Evolutionary conservation across 306 rosid genomes (phyloP).

Genomic region (Dryas drummondii): DNA sequence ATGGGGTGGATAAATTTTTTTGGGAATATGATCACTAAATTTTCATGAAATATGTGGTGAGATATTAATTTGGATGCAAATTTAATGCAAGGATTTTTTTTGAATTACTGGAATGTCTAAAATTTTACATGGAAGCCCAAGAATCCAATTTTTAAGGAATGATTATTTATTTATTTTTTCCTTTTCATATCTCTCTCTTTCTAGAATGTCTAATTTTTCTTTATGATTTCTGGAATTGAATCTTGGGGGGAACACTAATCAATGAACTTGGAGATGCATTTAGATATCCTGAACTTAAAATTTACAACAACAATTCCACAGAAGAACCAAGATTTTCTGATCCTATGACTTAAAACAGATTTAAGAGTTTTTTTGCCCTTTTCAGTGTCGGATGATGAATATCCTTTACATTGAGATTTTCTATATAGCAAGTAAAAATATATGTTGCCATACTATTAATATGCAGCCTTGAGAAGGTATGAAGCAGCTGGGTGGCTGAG

Average conservation of each 20-base stretch:
- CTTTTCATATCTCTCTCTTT: not conserved
- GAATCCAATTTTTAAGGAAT: not conserved
- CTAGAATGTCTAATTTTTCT: not conserved
- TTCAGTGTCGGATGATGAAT: conserved; percentile 7
- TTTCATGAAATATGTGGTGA: not conserved
- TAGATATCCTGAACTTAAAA: not conserved
- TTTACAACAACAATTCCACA: not conserved
- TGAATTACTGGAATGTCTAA: not conserved
- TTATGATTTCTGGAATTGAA: not conserved
- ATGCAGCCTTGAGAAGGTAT: conserved; percentile 77
- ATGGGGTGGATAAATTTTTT: not conserved
- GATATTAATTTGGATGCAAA: conserved; percentile 2
- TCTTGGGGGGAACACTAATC: conserved; percentile 6
- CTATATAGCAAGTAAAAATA: not conserved
- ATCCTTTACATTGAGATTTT: conserved; percentile 1
- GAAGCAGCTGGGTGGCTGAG: conserved; percentile 93
- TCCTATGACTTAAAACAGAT: not conserved
- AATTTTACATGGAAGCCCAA: not conserved
- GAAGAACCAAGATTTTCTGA: conserved; percentile 1
- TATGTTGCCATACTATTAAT: not conserved
- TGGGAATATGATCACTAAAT: not conserved
- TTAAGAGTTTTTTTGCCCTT: not conserved
- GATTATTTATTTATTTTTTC: not conserved
- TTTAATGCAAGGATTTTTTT: not conserved
- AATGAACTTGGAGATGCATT: not conserved